Conservation (phyloP, 768 basidiomycete genomes). For the Lepiota brunneoincarnata region DNA sequence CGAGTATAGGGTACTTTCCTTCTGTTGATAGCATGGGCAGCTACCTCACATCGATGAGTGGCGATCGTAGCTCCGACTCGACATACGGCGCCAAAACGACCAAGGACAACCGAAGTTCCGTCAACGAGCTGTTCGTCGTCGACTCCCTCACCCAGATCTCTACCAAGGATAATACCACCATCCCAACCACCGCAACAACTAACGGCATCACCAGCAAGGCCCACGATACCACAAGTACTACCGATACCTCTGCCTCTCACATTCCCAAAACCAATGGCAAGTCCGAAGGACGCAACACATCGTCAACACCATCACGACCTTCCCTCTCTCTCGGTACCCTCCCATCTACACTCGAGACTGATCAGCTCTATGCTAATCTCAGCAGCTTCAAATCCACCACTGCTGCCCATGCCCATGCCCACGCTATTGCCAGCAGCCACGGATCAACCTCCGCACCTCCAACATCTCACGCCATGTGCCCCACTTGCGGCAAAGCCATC, state of each 20-base stretch:
- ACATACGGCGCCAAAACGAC: background rate
- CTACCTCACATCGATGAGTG: background rate
- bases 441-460: constrained; percentile 41
- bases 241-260: background rate
- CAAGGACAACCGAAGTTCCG: background rate
- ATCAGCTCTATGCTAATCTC: constrained; percentile 1
- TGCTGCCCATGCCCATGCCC: constrained; percentile 13
- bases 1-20: constrained; percentile 1
- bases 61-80: background rate
- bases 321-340: constrained; percentile 17
- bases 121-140: constrained; percentile 11
- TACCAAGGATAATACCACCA: constrained; percentile 17
- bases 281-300: background rate
- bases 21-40: background rate
- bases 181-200: too few relatives aligned
- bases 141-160: constrained; percentile 31
- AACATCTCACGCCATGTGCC: constrained; percentile 45
- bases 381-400: constrained; percentile 2
- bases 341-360: constrained; percentile 21
- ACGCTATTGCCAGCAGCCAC: constrained; percentile 11
- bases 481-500: constrained; percentile 52
- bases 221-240: background rate
- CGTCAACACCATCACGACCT: constrained; percentile 22
- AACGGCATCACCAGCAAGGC: background rate
- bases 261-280: background rate